phyloP scores from a whole-genome alignment of 202 grass and related monocot species.

The Cymbopogon flexuosus region DNA sequence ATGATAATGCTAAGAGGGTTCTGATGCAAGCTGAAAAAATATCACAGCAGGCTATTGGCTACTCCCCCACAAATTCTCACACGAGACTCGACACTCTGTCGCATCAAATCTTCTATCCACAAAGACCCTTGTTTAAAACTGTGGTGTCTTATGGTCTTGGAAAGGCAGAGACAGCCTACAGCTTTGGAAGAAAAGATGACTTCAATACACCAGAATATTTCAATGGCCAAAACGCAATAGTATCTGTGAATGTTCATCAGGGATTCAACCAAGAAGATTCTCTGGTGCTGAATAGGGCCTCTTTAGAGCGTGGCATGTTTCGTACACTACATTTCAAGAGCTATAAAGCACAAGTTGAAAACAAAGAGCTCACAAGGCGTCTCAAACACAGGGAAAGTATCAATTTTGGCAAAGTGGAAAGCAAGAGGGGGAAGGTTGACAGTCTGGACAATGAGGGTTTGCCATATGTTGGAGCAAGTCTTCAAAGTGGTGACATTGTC shows the following conservation, averaged over 20 bases:
- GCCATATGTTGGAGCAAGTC: constrained; percentile 79
- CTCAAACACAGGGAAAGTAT: constrained; percentile 56
- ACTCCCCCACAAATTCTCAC: constrained; percentile 64
- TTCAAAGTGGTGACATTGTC: constrained; percentile 77
- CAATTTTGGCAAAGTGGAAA: constrained; percentile 68
- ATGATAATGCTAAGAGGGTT: constrained; percentile 54
- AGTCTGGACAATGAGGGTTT: constrained; percentile 76
- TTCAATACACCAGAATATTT: constrained; percentile 64
- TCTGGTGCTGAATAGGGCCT: constrained; percentile 77
- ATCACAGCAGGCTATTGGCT: constrained; percentile 88
- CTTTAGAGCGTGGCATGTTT: constrained; percentile 83
- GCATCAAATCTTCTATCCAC: constrained; percentile 80
- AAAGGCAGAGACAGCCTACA: no score
- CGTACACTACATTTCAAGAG: constrained; percentile 64
- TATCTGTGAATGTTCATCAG: constrained; percentile 73
- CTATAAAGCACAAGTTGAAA: constrained; percentile 72
- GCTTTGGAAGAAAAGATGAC: constrained; percentile 38
- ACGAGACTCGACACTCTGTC: constrained; percentile 63
- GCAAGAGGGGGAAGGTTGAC: constrained; percentile 76
- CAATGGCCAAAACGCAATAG: constrained; percentile 91
- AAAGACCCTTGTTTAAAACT: constrained; percentile 51
- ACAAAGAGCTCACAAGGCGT: constrained; percentile 56
- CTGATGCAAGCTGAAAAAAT: constrained; percentile 60
- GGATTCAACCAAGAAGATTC: constrained; percentile 95
- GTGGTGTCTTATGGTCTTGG: no score